Evolutionary conservation across 257 asterid genomes (phyloP).

Genomic region (Fraxinus excelsior): DNA sequence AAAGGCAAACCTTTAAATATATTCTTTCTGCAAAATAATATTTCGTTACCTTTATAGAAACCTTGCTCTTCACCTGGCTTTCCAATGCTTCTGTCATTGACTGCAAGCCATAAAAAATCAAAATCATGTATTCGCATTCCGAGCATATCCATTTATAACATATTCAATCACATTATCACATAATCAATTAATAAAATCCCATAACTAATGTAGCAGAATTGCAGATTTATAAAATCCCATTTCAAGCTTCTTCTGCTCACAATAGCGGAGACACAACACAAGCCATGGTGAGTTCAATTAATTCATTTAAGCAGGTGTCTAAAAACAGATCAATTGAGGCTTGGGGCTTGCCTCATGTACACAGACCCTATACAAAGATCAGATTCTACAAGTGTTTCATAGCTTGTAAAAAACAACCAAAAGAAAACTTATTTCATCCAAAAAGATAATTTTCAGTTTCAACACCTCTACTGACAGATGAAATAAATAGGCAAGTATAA

Average conservation of each 20-base stretch:
- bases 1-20: not conserved
- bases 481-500: not conserved
- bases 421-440: not conserved
- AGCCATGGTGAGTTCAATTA: constrained; percentile 9
- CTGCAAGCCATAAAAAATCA: constrained; percentile 43
- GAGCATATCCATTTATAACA: not conserved
- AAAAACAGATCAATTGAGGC: not conserved
- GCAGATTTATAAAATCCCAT: no score
- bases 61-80: constrained; percentile 75
- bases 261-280: constrained; percentile 23
- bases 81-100: constrained; percentile 87
- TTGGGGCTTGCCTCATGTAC: not conserved
- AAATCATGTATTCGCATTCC: not conserved
- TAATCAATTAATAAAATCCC: no score
- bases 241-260: constrained; percentile 81
- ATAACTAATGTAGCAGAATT: no score
- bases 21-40: not conserved
- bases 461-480: not conserved
- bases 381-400: not conserved
- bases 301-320: constrained; percentile 2
- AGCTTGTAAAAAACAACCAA: not conserved
- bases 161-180: no score
- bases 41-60: constrained; percentile 60
- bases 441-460: not conserved
- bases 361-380: constrained; percentile 6